These are phyloP conservation scores for Tardiomyces depauwii DNA, from an alignment of 1,139 yeast species.

Conservation along the genomic window DNA sequence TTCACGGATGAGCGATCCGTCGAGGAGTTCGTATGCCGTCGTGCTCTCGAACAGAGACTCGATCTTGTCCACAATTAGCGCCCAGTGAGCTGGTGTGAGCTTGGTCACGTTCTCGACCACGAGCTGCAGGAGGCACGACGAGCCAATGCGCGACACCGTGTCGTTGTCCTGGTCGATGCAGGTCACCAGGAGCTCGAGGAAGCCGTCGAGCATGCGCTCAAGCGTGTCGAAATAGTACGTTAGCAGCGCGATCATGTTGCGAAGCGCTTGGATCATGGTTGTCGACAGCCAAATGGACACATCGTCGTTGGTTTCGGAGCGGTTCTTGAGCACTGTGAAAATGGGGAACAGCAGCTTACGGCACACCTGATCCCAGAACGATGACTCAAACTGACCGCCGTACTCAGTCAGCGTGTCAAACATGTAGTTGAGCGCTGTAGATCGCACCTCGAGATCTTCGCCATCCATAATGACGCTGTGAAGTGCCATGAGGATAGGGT, in stretches of 20 bases:
- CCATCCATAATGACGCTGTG: conserved; percentile 89
- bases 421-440: conserved; percentile 71
- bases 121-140: conserved; percentile 74
- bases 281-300: conserved; percentile 94
- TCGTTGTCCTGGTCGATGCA: conserved; percentile 97
- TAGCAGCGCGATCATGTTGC: conserved; percentile 76
- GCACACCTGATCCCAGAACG: conserved; percentile 78
- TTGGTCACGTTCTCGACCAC: conserved; percentile 62
- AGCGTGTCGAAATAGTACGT: conserved; percentile 69
- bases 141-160: conserved; percentile 89
- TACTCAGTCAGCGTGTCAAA: conserved; percentile 72
- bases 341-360: conserved; percentile 78
- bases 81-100: conserved; percentile 64
- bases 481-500: conserved; percentile 75
- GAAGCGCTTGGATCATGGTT: conserved; percentile 87
- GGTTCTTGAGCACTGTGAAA: conserved; percentile 65
- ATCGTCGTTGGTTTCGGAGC: conserved; percentile 75
- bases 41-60: conserved; percentile 64
- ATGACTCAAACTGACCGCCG: conserved; percentile 62
- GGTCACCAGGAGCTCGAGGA: conserved; percentile 62
- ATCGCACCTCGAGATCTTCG: conserved; percentile 87
- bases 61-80: conserved; percentile 51
- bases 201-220: conserved; percentile 63
- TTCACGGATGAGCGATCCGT: conserved; percentile 19
- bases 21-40: conserved; percentile 76